Percentiles rank a stretch among this genome's conserved stretches.
These are phyloP conservation scores for Penicillium concentricum DNA, from an alignment of 2,329 filamentous ascomycete genomes.

Conservation along the genomic window DNA sequence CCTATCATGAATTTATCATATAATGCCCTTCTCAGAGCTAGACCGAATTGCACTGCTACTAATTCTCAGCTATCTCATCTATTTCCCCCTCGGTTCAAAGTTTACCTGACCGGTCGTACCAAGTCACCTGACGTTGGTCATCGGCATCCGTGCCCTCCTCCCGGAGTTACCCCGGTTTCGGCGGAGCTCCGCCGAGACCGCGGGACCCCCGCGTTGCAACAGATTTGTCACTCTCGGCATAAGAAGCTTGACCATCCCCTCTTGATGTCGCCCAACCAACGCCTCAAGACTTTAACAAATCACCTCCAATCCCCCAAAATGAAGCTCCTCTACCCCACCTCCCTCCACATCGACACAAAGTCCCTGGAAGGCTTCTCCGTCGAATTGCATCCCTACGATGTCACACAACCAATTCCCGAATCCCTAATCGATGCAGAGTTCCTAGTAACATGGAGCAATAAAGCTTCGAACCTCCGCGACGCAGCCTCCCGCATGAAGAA, in stretches of 20 bases:
- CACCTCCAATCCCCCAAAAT: constrained; percentile 10
- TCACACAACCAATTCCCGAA: constrained; percentile 56
- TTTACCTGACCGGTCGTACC: not conserved
- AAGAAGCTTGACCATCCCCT: not conserved
- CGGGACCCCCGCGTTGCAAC: constrained; percentile 3
- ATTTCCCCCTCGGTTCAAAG: not conserved
- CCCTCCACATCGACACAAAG: constrained; percentile 56
- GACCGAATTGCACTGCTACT: not conserved
- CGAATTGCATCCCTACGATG: constrained; percentile 60
- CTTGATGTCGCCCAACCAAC: constrained; percentile 4
- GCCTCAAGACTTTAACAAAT: not conserved
- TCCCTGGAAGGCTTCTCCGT: constrained; percentile 60
- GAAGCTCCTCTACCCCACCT: constrained; percentile 68
- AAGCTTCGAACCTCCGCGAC: constrained; percentile 57
- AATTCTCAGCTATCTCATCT: not conserved
- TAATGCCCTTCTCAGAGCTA: not conserved
- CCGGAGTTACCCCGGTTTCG: constrained; percentile 5
- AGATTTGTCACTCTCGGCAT: not conserved
- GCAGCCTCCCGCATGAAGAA: constrained; percentile 56
- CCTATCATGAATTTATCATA: not conserved
- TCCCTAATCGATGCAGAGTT: constrained; percentile 60
- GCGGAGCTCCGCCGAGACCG: constrained; percentile 5
- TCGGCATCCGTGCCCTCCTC: not conserved
- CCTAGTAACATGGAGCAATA: constrained; percentile 64
- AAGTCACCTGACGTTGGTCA: not conserved